Evolutionary conservation across 225 moss, liverwort and hornwort species (phyloP), one percentile per base, ranked within the genome.

Genomic region (Marchantia paleacea): DNA sequence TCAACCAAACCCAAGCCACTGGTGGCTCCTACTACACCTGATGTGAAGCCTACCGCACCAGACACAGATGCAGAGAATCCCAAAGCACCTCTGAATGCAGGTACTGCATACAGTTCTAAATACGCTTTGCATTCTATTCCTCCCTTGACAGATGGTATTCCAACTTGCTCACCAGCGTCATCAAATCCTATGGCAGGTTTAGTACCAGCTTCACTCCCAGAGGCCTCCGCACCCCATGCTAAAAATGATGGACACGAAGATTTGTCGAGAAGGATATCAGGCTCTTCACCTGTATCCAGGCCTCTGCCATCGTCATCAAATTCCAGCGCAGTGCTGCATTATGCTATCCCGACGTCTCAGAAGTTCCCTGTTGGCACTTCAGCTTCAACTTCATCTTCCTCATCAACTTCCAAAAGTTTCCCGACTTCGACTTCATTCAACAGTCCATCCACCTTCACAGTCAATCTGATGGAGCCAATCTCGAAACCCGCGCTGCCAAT

Each of bases 1-100:
- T 83, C 86, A 58, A 86, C 83, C 12, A 83, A 86, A 60, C 75
- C 80, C 24, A 78, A 49, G 15, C 69, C 55, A 52, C 12, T 66
- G 4, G 5, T 14, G 53, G 13, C 26, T 54, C 65, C 39, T 29
- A 50, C 49, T 51, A 10, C 63, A 19, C 25, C 14, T 1, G 51
- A 67, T 14, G 51, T 54, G 8, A 86, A 75, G 69, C 28, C 69
- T 29, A 1, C 30, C 7, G 58, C 70, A 29, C 57, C 31, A 58
- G 81, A 75, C 2, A 50, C 60, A 24, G 86, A 81, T 15, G 58
- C 76, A 26, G 81, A 84, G 73, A 84, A 76, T 8, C 79, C 79
- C 15, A n/a, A 47, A 12, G 47, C 60, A 18, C 28, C 76, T 22
- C 1, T 76, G 30, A 80, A 76, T 77, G 54, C 20, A 8, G 75